A percentile compares a stretch with the other conserved stretches of the same genome.
phyloP scores from a whole-genome alignment of 805 yeast genomes.

The Ogataea kodamae region DNA sequence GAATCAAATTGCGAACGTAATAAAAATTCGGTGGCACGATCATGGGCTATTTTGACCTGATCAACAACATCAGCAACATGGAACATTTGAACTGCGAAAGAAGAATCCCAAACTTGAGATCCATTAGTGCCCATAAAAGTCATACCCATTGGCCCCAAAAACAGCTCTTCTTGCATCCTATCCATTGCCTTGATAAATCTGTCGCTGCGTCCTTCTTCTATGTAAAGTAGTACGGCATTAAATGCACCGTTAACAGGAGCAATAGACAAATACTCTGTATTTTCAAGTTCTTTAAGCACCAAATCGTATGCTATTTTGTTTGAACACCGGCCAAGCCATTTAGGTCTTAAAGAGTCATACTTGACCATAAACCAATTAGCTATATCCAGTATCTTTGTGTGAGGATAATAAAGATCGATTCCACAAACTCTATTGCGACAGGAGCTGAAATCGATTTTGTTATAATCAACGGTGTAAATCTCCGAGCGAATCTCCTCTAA shows the following conservation, averaged over 20 bases:
- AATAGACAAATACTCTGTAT: conserved; percentile 78
- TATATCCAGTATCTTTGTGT: conserved; percentile 59
- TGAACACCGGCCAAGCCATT: conserved; percentile 57
- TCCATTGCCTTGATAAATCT: conserved; percentile 52
- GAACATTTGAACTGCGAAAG: conserved; percentile 83
- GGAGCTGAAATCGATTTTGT: conserved; percentile 58
- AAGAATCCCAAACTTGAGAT: conserved; percentile 94
- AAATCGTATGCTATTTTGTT: conserved; percentile 55
- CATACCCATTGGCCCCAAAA: conserved; percentile 88
- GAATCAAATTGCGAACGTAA: conserved; percentile 81
- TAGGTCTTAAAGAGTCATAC: conserved; percentile 78
- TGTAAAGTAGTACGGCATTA: conserved; percentile 65
- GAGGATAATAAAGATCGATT: conserved; percentile 92
- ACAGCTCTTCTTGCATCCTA: conserved; percentile 71
- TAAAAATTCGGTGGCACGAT: conserved; percentile 66
- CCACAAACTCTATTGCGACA: conserved; percentile 87
- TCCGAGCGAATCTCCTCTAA: conserved; percentile 68
- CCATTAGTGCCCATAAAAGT: conserved; percentile 97
- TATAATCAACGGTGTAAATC: conserved; percentile 67
- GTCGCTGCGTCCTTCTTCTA: conserved; percentile 67
- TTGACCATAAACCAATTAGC: conserved; percentile 56
- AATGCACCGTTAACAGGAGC: conserved; percentile 94
- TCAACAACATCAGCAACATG: conserved; percentile 78
- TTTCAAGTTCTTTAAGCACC: conserved; percentile 67
- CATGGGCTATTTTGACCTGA: conserved; percentile 55